Percentiles rank a stretch among this genome's conserved stretches.
These are phyloP conservation scores for Rhodotorula toruloides DNA, from an alignment of 768 basidiomycete genomes.

Conservation along the genomic window DNA sequence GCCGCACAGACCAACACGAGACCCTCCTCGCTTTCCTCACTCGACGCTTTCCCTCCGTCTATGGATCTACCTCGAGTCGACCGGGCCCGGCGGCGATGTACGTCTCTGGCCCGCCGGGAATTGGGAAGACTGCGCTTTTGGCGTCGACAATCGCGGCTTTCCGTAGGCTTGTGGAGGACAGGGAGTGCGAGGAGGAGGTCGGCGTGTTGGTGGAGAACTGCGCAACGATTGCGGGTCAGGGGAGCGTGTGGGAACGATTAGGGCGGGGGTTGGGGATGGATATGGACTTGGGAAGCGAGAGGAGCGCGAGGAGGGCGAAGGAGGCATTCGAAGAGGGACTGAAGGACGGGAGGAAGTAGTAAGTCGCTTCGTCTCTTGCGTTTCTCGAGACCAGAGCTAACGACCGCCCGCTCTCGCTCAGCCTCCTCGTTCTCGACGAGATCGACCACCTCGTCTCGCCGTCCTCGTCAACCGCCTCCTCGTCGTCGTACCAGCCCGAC, in stretches of 20 bases:
- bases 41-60: constrained; percentile 52
- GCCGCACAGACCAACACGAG: constrained; percentile 62
- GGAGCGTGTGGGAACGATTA: constrained; percentile 40
- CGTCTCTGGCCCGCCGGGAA: constrained; percentile 87
- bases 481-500: constrained; percentile 62
- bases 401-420: constrained; percentile 30
- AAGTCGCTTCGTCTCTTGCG: constrained; percentile 53
- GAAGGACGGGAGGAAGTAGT: constrained; percentile 47
- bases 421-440: constrained; percentile 72
- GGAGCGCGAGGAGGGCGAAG: constrained; percentile 43
- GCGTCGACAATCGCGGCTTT: constrained; percentile 56
- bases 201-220: constrained; percentile 66
- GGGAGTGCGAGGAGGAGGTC: constrained; percentile 43
- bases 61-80: constrained; percentile 30
- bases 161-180: constrained; percentile 45
- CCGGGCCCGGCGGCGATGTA: constrained; percentile 53
- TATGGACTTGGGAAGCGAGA: constrained; percentile 30
- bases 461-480: constrained; percentile 51
- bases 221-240: constrained; percentile 64
- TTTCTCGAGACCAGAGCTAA: background rate
- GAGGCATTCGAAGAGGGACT: constrained; percentile 50
- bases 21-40: constrained; percentile 59
- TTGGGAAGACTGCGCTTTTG: constrained; percentile 82
- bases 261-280: constrained; percentile 57
- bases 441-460: constrained; percentile 63